Evolutionary conservation across 148 eudicot genomes (phyloP).

Genomic region (Silene uniflora): DNA sequence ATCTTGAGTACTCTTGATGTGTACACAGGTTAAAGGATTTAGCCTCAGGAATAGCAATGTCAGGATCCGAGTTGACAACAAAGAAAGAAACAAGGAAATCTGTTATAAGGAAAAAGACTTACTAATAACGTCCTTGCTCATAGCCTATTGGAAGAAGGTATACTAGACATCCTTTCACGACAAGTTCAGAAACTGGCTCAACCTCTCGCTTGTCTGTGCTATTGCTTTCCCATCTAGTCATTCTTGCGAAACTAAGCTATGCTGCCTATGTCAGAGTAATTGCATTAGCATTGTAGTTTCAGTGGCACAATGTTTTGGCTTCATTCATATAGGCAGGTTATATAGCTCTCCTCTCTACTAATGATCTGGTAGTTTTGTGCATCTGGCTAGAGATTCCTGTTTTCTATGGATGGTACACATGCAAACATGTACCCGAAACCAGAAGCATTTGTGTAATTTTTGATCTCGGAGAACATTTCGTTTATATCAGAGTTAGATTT

Average conservation of each 20-base stretch:
- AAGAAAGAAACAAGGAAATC: constrained; percentile 70
- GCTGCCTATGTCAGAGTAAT: constrained; percentile 1
- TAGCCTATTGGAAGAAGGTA: background rate
- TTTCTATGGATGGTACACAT: too few species aligned
- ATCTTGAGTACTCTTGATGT: background rate
- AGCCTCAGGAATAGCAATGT: constrained; percentile 40
- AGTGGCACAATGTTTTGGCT: background rate
- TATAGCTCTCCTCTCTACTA: too few species aligned
- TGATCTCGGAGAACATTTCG: background rate
- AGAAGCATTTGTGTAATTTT: background rate
- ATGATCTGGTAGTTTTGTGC: too few species aligned
- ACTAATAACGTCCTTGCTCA: constrained; percentile 25
- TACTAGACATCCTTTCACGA: background rate
- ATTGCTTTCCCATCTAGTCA: background rate
- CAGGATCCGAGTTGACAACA: constrained; percentile 40
- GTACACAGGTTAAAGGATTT: constrained; percentile 84
- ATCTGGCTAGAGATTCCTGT: too few species aligned
- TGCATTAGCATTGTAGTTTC: background rate
- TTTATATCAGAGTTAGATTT: background rate
- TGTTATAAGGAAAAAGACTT: constrained; percentile 65
- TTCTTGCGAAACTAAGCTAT: background rate
- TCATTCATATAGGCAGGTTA: background rate
- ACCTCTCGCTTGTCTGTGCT: background rate
- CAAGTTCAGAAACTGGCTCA: background rate
- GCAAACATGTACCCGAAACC: too few species aligned